Percentiles rank a stretch among this genome's conserved stretches.
phyloP scores from a whole-genome alignment of 1,284 basidiomycete genomes.

The Volvariella volvacea region DNA sequence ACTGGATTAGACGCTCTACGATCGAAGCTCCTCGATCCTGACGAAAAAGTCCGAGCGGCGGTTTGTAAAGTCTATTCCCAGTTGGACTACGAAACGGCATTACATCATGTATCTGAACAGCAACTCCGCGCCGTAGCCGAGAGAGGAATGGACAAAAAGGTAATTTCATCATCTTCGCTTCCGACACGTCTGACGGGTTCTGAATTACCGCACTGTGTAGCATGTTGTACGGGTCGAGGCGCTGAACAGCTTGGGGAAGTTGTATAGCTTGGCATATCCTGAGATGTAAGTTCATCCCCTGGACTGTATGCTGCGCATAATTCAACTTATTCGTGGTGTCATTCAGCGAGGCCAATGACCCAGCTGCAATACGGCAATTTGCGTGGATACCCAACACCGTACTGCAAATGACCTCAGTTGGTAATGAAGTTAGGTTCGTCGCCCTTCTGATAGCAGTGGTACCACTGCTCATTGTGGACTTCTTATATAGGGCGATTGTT shows the following conservation, averaged over 20 bases:
- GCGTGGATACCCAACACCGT: slow-evolving; percentile 90
- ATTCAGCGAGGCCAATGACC: slow-evolving; percentile 73
- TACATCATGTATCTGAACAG: slow-evolving; percentile 71
- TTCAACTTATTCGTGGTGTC: background rate
- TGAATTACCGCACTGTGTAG: too few relatives aligned
- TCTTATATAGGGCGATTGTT: slow-evolving; percentile 39
- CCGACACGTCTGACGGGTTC: too few relatives aligned
- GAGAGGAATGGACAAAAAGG: slow-evolving; percentile 85
- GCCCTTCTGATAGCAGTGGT: background rate
- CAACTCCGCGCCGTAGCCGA: slow-evolving; percentile 65
- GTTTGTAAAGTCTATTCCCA: slow-evolving; percentile 78
- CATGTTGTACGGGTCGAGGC: slow-evolving; percentile 79
- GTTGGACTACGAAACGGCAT: slow-evolving; percentile 85
- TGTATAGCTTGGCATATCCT: slow-evolving; percentile 80
- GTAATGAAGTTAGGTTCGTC: slow-evolving; percentile 52
- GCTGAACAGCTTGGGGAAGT: slow-evolving; percentile 67
- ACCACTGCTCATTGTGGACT: too few relatives aligned
- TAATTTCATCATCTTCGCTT: slow-evolving; percentile 20
- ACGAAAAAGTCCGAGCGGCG: slow-evolving; percentile 87
- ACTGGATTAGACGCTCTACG: slow-evolving; percentile 51
- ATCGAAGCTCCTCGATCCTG: slow-evolving; percentile 78
- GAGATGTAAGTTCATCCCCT: slow-evolving; percentile 68
- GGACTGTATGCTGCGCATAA: too few relatives aligned
- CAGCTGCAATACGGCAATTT: slow-evolving; percentile 73
- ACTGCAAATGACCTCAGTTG: slow-evolving; percentile 44